Base-by-base conservation (phyloP, 176 grass and related monocot species). In the Oryza punctata region DNA sequence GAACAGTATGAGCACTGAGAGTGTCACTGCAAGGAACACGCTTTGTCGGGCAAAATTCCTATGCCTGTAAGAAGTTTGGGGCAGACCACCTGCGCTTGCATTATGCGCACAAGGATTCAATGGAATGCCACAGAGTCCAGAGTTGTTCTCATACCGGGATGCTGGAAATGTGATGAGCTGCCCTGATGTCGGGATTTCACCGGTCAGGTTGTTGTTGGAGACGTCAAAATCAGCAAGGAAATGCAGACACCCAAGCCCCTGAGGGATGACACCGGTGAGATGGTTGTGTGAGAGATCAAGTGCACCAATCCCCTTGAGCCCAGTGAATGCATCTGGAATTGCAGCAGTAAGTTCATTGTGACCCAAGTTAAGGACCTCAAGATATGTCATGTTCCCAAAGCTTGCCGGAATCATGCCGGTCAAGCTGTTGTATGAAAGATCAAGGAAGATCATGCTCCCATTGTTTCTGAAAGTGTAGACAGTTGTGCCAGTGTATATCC, bases 381-480 rank as follows among this genome's bases (percentile, higher is more conserved):
- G 92, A 63, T 91, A 94, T 2, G 46, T 61, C 92, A 94, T 86
- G 15, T 72, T 86, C 40, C 92, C 92, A 1, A 91, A 64, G 78
- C 43, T 73, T 11, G 46, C 85, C 1, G 92, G 92, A 29, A 94
- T 76, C 4, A 54, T 73, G 59, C 92, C 86, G 0, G 79, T 88
- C 18, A 94, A 44, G 5, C 50, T 38, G 47, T 94, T 94, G 50
- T 91, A 94, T 10, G 92, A 91, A 33, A 91, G 84, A 40, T 94
- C 92, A 29, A 94, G 73, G 40, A 88, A 91, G 72, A 94, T 89
- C 88, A 94, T 89, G 44, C 92, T 94, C 16, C 92, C 92, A 38
- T 94, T 94, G 49, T 65, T 77, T 8, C 10, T 72, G 44, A 91
- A 94, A 14, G 86, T 65, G 57, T 94, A 89, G 21, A 91, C 86